Base-by-base conservation (phyloP, 2,329 filamentous ascomycete genomes). In the Penicillium sp. region DNA sequence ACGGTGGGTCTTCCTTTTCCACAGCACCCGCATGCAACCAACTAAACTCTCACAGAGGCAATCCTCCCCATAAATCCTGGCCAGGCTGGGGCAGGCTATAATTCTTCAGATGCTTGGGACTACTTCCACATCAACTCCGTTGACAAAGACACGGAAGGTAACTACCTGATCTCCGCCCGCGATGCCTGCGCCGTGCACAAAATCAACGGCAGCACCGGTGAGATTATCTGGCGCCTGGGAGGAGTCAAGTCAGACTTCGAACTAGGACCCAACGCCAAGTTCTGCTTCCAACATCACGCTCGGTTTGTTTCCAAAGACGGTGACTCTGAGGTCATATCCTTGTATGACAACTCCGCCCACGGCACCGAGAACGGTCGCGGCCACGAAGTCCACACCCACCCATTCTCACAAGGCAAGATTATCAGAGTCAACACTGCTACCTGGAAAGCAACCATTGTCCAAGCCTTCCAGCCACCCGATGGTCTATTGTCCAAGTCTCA, bases 291-390 rank as follows among this genome's bases (percentile, higher is more conserved):
- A 57, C 75, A 78, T 53, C 69, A 78, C 53, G 75, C 74, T 0
- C 70, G 74, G 8, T 77, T 72, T 57, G 61, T 76, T n/a, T n/a
- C n/a, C 19, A 66, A 66, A 9, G 69, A 74, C 49, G 69, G 75
- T 42, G 62, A 62, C 3, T 69, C 72, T 2, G 70, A 77, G 45
- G 77, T 75, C 7, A 69, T 81, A 49, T 76, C 75, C 4, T 67
- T 81, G 43, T 81, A 75, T 56, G 75, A 79, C 56, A 80, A 81
- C 61, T 71, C 70, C n/a, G 75, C 72, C 6, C 72, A 78, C 50
- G 73, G 61, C 4, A 60, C 58, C 3, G 61, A 64, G 31, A 60
- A 62, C 5, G 51, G 59, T 15, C 57, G 70, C 12, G 66, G 68
- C 9, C 52, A 57, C 26, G 58, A 67, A 48, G 59, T 68, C 17